Conservation (phyloP, 306 rosid genomes). For the Clitoria ternatea region DNA sequence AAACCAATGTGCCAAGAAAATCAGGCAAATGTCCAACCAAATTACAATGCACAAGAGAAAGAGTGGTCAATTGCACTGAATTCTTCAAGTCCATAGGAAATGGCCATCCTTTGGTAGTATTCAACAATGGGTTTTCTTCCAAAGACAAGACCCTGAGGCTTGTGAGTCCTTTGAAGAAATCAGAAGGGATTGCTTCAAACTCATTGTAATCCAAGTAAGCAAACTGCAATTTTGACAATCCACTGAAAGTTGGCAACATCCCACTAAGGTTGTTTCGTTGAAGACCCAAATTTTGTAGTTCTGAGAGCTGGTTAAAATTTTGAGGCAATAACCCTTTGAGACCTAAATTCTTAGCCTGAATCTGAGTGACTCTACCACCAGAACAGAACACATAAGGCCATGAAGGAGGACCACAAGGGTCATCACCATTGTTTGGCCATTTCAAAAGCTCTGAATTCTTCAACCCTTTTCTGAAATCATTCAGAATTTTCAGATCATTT, state of each 20-base stretch:
- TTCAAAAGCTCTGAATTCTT: slow-evolving; percentile 61
- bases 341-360: slow-evolving; percentile 68
- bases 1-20: slow-evolving; percentile 55
- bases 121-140: slow-evolving; percentile 54
- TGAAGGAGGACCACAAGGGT: slow-evolving; percentile 72
- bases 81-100: slow-evolving; percentile 52
- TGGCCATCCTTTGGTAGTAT: slow-evolving; percentile 63
- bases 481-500: slow-evolving; percentile 60
- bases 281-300: slow-evolving; percentile 65
- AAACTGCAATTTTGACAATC: slow-evolving; percentile 56
- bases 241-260: slow-evolving; percentile 56
- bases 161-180: slow-evolving; percentile 66
- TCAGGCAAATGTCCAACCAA: slow-evolving; percentile 66
- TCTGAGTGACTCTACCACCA: slow-evolving; percentile 63
- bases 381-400: slow-evolving; percentile 72
- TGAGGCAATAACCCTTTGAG: slow-evolving; percentile 63
- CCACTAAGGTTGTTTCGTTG: slow-evolving; percentile 65
- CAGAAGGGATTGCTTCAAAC: slow-evolving; percentile 59
- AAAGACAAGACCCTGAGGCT: slow-evolving; percentile 48
- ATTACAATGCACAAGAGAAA: slow-evolving; percentile 55
- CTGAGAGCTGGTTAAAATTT: slow-evolving; percentile 58
- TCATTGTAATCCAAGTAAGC: slow-evolving; percentile 62
- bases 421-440: slow-evolving; percentile 61
- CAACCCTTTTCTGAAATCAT: slow-evolving; percentile 58
- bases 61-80: slow-evolving; percentile 51